phyloP scores from a whole-genome alignment of 1,284 basidiomycete species.

The Sanghuangporus weigelae region DNA sequence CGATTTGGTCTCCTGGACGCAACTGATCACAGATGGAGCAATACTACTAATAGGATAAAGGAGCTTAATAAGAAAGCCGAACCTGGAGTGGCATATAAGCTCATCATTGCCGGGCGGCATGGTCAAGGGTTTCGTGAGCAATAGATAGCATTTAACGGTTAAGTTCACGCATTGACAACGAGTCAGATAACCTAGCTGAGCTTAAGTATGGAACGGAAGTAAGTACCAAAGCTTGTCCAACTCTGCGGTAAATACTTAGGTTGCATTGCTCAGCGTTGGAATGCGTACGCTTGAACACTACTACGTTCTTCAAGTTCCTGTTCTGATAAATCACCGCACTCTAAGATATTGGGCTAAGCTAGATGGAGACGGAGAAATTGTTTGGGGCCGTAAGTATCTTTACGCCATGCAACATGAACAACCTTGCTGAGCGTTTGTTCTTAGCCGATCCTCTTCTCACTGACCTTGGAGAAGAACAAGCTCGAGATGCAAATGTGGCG shows the following conservation, averaged over 20 bases:
- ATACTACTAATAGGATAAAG: constrained; percentile 38
- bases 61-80: constrained; percentile 41
- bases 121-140: constrained; percentile 66
- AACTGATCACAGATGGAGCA: constrained; percentile 47
- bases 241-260: background rate
- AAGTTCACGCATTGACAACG: constrained; percentile 2
- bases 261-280: constrained; percentile 39
- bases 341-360: constrained; percentile 61
- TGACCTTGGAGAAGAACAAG: constrained; percentile 59
- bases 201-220: constrained; percentile 61
- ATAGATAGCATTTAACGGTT: background rate
- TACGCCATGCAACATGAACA: background rate
- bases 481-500: constrained; percentile 42
- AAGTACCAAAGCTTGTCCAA: background rate
- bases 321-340: constrained; percentile 22
- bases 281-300: constrained; percentile 36
- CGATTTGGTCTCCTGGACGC: constrained; percentile 58
- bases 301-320: background rate
- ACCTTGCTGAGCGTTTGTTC: background rate
- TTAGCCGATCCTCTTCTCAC: constrained; percentile 76
- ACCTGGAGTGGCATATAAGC: constrained; percentile 45
- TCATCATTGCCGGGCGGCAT: constrained; percentile 64
- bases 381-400: constrained; percentile 68
- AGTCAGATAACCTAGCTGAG: constrained; percentile 67
- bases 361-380: constrained; percentile 64